Percentiles rank a stretch among this genome's conserved stretches.
These are phyloP conservation scores for Gastrodia elata DNA, from an alignment of 106 monocot species.

Conservation along the genomic window DNA sequence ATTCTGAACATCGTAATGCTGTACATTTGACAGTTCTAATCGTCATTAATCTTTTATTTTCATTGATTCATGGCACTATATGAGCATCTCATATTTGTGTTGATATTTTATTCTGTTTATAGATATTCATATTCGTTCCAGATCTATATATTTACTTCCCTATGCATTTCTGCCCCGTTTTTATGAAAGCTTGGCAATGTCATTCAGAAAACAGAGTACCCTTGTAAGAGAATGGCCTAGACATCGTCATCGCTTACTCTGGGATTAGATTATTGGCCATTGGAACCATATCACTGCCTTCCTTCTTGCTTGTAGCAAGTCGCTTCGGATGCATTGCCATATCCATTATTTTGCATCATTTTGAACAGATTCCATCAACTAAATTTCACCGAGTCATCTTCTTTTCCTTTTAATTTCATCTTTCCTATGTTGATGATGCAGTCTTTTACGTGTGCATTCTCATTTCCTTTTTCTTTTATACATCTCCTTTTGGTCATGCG, in stretches of 20 bases:
- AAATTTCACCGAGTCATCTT: not conserved
- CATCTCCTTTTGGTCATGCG: too few relatives aligned
- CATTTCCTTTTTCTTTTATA: not conserved
- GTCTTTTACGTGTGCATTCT: too few relatives aligned
- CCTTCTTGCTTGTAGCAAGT: not conserved
- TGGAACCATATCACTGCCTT: not conserved
- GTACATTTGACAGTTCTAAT: not conserved
- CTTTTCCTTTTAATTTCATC: not conserved
- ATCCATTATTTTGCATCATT: not conserved
- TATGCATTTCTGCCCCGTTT: not conserved
- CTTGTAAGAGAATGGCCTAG: not conserved
- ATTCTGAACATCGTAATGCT: not conserved
- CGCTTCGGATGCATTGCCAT: not conserved
- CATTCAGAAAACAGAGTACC: not conserved
- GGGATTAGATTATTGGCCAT: not conserved
- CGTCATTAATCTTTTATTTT: not conserved
- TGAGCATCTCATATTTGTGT: not conserved
- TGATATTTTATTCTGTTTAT: not conserved
- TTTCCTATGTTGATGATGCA: not conserved
- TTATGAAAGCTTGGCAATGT: not conserved
- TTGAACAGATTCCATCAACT: not conserved
- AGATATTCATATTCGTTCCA: not conserved
- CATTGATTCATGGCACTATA: not conserved
- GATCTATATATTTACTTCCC: not conserved
- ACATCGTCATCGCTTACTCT: not conserved